A percentile compares a stretch with the other conserved stretches of the same genome.
These are phyloP conservation scores for Apophysomyces elegans DNA, from an alignment of 371 early-diverging fungal genomes.

Conservation along the genomic window DNA sequence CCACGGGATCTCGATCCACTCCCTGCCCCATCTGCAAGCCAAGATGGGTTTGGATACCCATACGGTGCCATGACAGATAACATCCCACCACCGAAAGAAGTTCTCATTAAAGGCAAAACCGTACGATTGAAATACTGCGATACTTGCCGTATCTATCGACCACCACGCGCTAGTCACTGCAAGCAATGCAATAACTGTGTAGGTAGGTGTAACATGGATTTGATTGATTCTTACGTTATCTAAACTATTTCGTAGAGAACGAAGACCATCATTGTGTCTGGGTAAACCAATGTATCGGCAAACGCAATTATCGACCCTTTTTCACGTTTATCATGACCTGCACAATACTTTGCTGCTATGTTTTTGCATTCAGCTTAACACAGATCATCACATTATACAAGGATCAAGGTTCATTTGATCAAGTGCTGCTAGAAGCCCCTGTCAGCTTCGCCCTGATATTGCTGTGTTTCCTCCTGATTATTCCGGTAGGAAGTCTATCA, in stretches of 20 bases:
- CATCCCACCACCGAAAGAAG: constrained; percentile 58
- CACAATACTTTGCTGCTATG: constrained; percentile 60
- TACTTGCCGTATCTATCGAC: constrained; percentile 87
- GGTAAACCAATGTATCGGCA: constrained; percentile 93
- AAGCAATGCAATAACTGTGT: constrained; percentile 90
- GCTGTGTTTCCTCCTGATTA: constrained; percentile 62
- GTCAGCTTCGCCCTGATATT: constrained; percentile 69
- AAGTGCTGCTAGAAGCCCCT: constrained; percentile 37
- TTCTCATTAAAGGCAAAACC: constrained; percentile 63
- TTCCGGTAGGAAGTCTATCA: constrained; percentile 72
- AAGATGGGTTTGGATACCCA: constrained; percentile 43
- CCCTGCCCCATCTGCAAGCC: constrained; percentile 35
- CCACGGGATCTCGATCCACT: constrained; percentile 73
- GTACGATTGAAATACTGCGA: constrained; percentile 87
- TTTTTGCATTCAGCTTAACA: constrained; percentile 58
- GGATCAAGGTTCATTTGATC: constrained; percentile 23
- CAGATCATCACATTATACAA: constrained; percentile 59
- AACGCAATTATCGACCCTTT: constrained; percentile 88
- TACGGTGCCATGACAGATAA: constrained; percentile 20
- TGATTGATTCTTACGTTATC: neutral
- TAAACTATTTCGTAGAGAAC: constrained; percentile 46
- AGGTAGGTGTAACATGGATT: constrained; percentile 41
- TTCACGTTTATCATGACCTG: constrained; percentile 71
- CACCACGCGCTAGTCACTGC: constrained; percentile 90
- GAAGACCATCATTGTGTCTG: constrained; percentile 95